Conservation (phyloP, 2,329 filamentous ascomycete species). For the Periconia sp. region DNA sequence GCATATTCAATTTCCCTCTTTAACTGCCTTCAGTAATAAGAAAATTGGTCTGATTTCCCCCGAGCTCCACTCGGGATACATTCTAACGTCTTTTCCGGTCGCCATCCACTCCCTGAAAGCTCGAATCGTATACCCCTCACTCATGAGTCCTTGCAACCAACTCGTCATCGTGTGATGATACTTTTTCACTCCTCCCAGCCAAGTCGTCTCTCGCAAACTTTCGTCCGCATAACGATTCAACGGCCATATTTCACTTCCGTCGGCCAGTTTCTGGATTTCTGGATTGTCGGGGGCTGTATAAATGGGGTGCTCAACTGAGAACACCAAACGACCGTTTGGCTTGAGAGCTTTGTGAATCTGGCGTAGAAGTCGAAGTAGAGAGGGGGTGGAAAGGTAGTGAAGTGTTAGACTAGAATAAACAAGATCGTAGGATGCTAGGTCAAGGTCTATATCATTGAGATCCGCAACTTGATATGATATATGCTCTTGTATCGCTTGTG, state of each 20-base stretch:
- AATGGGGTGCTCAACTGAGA: constrained; percentile 58
- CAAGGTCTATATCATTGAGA: constrained; percentile 3
- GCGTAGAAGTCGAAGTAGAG: constrained; percentile 28
- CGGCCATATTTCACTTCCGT: constrained; percentile 10
- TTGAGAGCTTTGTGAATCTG: constrained; percentile 42
- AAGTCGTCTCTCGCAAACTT: constrained; percentile 49
- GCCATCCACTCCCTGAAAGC: constrained; percentile 32
- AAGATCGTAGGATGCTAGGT: constrained; percentile 3
- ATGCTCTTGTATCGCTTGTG: not conserved
- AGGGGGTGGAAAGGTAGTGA: constrained; percentile 9
- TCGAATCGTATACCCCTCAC: constrained; percentile 47
- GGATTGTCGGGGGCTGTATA: constrained; percentile 48
- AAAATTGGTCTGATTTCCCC: constrained; percentile 39
- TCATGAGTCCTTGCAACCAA: constrained; percentile 48
- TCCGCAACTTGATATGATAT: constrained; percentile 8
- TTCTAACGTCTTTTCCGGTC: constrained; percentile 29
- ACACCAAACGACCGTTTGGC: constrained; percentile 48
- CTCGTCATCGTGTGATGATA: constrained; percentile 55
- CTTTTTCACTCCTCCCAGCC: constrained; percentile 54
- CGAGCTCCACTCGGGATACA: constrained; percentile 37
- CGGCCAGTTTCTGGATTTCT: not conserved
- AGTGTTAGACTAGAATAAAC: constrained; percentile 16
- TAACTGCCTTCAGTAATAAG: constrained; percentile 12
- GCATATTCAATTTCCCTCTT: too few relatives aligned
- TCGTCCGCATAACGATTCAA: constrained; percentile 48